Conservation (phyloP, 345 rosid genomes). For the Luvunga scandens region DNA sequence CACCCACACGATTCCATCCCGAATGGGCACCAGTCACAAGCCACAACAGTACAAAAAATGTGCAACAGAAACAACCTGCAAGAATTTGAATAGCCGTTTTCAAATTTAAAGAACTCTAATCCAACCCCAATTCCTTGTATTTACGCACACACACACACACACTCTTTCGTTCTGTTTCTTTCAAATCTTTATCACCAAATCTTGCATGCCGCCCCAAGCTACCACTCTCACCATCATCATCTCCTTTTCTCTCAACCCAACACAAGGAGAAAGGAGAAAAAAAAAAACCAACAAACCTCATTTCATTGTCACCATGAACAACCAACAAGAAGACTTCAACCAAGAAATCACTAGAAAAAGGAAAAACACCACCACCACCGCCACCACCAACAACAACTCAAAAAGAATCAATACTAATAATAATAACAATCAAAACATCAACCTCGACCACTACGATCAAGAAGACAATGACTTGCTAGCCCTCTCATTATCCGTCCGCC, state of each 20-base stretch:
- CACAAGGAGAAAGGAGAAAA: accelerated
- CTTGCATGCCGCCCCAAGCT: neutral
- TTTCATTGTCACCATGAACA: neutral
- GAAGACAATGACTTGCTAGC: constrained; percentile 18
- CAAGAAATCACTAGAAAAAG: constrained; percentile 6
- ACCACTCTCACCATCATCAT: neutral
- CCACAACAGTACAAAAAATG: neutral
- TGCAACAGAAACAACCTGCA: neutral
- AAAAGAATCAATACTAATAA: neutral
- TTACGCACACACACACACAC: neutral
- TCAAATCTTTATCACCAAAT: neutral
- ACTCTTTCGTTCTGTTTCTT: neutral
- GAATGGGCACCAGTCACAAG: neutral
- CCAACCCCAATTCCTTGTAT: neutral
- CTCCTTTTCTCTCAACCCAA: neutral
- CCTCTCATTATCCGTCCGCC: constrained; percentile 14
- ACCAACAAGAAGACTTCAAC: neutral
- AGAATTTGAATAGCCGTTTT: constrained; percentile 15
- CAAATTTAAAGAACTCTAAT: constrained; percentile 9
- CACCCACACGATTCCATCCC: neutral
- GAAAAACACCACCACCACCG: neutral
- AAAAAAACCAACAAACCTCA: neutral
- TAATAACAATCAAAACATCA: neutral
- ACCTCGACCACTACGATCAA: neutral
- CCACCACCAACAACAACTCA: neutral